Evolutionary conservation across 257 asterid species (phyloP).

Genomic region (Solanum ossicruentum): DNA sequence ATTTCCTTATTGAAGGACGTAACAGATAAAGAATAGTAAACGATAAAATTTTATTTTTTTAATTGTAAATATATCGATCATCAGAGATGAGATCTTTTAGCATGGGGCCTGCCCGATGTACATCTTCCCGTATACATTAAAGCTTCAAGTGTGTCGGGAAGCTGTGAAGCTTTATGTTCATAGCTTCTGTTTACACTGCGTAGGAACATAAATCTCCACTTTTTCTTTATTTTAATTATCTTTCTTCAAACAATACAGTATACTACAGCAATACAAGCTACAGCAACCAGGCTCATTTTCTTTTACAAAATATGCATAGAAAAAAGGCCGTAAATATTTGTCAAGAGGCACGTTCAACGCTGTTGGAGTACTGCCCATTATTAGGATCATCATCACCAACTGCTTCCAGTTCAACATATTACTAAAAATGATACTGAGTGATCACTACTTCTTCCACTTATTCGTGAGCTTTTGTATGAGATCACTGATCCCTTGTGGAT

Average conservation of each 20-base stretch:
- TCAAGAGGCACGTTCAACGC: not conserved
- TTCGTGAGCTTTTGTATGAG: not conserved
- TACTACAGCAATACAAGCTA: not conserved
- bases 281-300: not conserved
- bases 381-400: not conserved
- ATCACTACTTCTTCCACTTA: not conserved
- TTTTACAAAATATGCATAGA: not conserved
- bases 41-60: too few species aligned
- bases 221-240: not conserved
- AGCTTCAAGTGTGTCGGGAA: too few species aligned
- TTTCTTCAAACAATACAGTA: not conserved
- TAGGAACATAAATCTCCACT: not conserved
- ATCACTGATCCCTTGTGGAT: too few species aligned
- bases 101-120: too few species aligned
- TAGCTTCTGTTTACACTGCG: too few species aligned
- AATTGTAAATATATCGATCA: too few species aligned
- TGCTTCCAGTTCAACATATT: not conserved
- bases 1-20: too few species aligned
- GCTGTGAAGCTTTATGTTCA: too few species aligned
- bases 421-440: not conserved
- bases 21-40: too few species aligned
- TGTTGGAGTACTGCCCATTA: not conserved
- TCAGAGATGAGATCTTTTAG: too few species aligned
- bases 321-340: not conserved
- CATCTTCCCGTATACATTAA: too few species aligned